phyloP scores from a whole-genome alignment of 371 early-diverging fungal species.

The Blastocladiella emersonii region DNA sequence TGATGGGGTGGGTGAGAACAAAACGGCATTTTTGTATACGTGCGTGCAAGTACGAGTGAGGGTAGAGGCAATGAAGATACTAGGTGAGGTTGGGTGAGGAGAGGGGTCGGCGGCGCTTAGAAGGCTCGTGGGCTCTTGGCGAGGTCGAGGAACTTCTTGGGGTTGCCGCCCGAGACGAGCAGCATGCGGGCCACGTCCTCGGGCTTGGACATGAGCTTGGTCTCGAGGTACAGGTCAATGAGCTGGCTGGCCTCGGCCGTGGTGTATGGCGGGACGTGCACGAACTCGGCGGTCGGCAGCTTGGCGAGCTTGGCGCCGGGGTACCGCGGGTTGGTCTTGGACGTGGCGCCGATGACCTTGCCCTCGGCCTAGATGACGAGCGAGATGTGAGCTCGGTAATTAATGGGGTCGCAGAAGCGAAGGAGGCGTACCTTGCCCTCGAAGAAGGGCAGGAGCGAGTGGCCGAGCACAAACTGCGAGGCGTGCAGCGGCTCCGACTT shows the following conservation, averaged over 20 bases:
- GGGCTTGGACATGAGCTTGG: not conserved
- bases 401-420: not conserved
- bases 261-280: not conserved
- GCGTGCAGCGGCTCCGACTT: not conserved
- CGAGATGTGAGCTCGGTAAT: not conserved
- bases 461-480: not conserved
- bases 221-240: not conserved
- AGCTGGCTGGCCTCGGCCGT: not conserved
- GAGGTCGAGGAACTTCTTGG: not conserved
- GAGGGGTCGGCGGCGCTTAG: too few relatives aligned
- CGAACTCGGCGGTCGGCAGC: not conserved
- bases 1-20: too few relatives aligned
- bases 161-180: not conserved
- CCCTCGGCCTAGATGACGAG: not conserved
- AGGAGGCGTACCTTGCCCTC: not conserved
- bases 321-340: not conserved
- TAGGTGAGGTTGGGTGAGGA: too few relatives aligned
- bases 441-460: not conserved
- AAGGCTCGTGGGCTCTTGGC: not conserved
- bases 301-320: not conserved
- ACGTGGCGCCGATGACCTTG: not conserved
- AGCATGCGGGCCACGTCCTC: not conserved
- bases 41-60: too few relatives aligned
- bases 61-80: too few relatives aligned
- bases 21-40: too few relatives aligned